Base-by-base conservation (phyloP, 257 asterid species). In the Salvia miltiorrhiza region DNA sequence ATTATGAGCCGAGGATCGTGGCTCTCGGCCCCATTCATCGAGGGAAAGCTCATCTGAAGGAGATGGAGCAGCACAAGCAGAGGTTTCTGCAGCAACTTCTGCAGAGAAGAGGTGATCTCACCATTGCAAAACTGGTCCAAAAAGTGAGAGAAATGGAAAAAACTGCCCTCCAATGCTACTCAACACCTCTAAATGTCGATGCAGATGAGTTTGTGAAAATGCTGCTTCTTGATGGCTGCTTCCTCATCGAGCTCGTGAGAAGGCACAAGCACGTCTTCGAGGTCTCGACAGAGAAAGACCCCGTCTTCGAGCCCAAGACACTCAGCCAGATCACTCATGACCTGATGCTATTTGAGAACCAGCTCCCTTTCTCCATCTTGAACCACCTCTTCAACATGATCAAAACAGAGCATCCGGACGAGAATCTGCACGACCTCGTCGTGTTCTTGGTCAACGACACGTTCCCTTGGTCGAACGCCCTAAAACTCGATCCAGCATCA, bases 201-300 rank as follows among this genome's bases (percentile, higher is more conserved):
- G 0, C 43, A 0, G 24, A 65, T 1, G 40, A 79, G 19, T 68
- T 84, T 19, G 40, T 74, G 0, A 74, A 48, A 4, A 84, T 84
- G 82, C n/a, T 76, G 59, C 57, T 84, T 5, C 19, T 84, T 3
- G 88, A 84, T 32, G 81, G 84, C 49, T 78, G 81, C 68, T 84
- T 84, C 37, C 41, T 84, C n/a, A n/a, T n/a, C n/a, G n/a, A n/a
- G n/a, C n/a, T n/a, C n/a, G n/a, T n/a, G n/a, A n/a, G n/a, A n/a
- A 67, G 59, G 35, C 30, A 26, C 4, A 26, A 26, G 30, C 5
- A 30, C 4, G 4, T 30, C 16, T 52, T 10, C 9, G 17, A 50
- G 12, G 73, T 54, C 3, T n/a, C 41, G 30, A 21, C 28, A 14
- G 65, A 69, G 0, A 12, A 30, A 1, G 84, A 77, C 17, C 75